Base-by-base conservation (phyloP, 2,329 filamentous ascomycete species). In the Tolypocladium album region DNA sequence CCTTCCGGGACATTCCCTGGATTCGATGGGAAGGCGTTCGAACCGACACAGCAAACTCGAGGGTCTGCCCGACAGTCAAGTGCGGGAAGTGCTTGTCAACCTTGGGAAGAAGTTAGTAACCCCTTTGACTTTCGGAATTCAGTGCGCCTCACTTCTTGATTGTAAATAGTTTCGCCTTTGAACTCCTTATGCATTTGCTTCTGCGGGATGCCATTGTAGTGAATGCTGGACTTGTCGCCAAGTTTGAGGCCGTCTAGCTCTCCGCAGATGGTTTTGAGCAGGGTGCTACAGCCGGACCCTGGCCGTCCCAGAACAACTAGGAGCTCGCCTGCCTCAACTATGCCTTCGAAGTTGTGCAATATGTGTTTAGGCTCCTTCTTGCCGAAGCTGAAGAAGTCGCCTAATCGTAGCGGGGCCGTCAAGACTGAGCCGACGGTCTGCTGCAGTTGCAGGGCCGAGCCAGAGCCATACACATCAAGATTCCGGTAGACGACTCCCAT, bases 41-140 rank as follows among this genome's bases (percentile, higher is more conserved):
- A 0, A 85, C 84, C 57, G 85, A 82, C 1, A 89, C 80, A 0
- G 89, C 89, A 68, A 92, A 92, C 57, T 84, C 79, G 0, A 93
- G 77, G 0, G 89, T 93, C 64, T 90, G 81, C 1, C 87, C 84
- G 13, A 92, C 88, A 0, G 86, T 90, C 27, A 94, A 75, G n/a
- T 89, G 86, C 0, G 89, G 86, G 64, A 91, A 92, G 69, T 92
- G 89, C 36, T 87, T 79, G 69, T 91, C 88, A 36, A 81, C 79
- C 73, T 87, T 55, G 57, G 0, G 59, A 17, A 34, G 11, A 5
- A 17, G 20, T 36, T 8, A 22, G 50, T 11, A 22, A 1, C 2
- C 2, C n/a, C 3, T 3, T 38, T 22, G 1, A 22, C 31, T 38
- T 15, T 1, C 2, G 3, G 31, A 12, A 2, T 36, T 8, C 50